A percentile compares a stretch with the other conserved stretches of the same genome.
phyloP scores from a whole-genome alignment of 2,329 filamentous ascomycete genomes.

The Alternaria tenuissima region DNA sequence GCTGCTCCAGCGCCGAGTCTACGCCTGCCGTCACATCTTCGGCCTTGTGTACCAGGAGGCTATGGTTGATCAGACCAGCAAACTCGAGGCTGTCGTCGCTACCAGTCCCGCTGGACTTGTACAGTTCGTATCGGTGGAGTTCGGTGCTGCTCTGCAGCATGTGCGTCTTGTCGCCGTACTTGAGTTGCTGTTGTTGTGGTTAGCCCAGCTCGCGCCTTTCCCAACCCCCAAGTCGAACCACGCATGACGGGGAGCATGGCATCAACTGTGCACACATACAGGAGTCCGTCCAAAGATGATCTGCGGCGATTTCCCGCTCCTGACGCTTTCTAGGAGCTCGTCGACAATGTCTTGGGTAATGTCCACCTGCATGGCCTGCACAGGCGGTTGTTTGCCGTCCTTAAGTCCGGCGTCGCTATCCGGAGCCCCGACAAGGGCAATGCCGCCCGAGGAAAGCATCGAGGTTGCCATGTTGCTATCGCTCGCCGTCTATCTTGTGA shows the following conservation, averaged over 20 bases:
- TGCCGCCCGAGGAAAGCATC: constrained; percentile 37
- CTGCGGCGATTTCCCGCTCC: constrained; percentile 49
- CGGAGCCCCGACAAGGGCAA: constrained; percentile 52
- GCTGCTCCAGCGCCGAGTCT: constrained; percentile 66
- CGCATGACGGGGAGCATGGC: constrained; percentile 14
- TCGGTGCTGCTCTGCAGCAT: constrained; percentile 63
- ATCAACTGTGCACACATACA: constrained; percentile 43
- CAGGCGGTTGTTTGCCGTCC: constrained; percentile 39
- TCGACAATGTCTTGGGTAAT: constrained; percentile 53
- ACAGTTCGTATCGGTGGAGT: constrained; percentile 66
- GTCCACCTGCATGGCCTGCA: constrained; percentile 54
- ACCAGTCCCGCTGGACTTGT: constrained; percentile 54
- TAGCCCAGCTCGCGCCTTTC: constrained; percentile 36
- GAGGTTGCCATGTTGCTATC: constrained; percentile 41
- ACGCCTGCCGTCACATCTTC: constrained; percentile 63
- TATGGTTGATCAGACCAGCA: constrained; percentile 65
- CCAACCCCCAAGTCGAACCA: constrained; percentile 18
- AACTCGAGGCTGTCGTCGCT: constrained; percentile 57
- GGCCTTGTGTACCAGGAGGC: constrained; percentile 62
- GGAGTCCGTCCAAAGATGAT: constrained; percentile 51
- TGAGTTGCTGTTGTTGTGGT: constrained; percentile 58
- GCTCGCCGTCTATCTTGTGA: constrained; percentile 17
- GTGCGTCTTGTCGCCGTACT: constrained; percentile 65
- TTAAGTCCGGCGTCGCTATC: constrained; percentile 46
- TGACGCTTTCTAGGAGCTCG: constrained; percentile 50